Base-by-base conservation (phyloP, 2,329 filamentous ascomycete species). In the Arthrobotrys entomopaga region DNA sequence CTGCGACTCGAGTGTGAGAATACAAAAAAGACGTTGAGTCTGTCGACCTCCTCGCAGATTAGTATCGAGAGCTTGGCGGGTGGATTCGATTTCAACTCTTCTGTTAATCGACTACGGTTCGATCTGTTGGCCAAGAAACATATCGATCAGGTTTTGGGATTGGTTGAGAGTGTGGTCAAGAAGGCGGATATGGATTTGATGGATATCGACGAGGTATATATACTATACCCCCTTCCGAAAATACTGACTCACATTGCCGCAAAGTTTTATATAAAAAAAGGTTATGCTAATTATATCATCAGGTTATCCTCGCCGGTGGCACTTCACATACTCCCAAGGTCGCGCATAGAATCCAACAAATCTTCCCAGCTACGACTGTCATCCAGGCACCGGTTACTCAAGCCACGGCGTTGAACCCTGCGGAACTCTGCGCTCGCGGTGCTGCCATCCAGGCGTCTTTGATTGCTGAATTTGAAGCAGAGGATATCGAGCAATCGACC, bases 381-480 rank as follows among this genome's bases (percentile, higher is more conserved):
- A 87, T 99, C 79, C 86, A 94, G 77, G 91, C 95, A 0, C 95
- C 94, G 50, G 89, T 93, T 67, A 97, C 93, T 64, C 88, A 85
- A 77, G 79, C 90, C 43, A 86, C 85, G 24, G 91, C 94, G 76
- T 89, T 98, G 84, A 98, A 98, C 87, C 95, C 95, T 77, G 95
- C 92, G 2, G 94, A 98, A 84, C 87, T 97, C 65, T 86, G 90
- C 79, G 91, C 91, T 76, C 89, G 95, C 77, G 95, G 95, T 80
- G 95, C 95, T 75, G 94, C 95, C 34, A 92, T 99, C 79, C 95
- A 99, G 84, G 95, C 95, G 42, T 96, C 90, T 74, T 85, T 99
- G 77, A 92, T 99, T 82, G 89, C 93, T 82, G 94, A 97, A 82
- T 99, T 96, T 82, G 95, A 99, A 79, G 86, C 88, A 78, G 89